A percentile compares a stretch with the other conserved stretches of the same genome.
phyloP scores from a whole-genome alignment of 192 early-diverging fungal species.

The Rhizophlyctis rosea region DNA sequence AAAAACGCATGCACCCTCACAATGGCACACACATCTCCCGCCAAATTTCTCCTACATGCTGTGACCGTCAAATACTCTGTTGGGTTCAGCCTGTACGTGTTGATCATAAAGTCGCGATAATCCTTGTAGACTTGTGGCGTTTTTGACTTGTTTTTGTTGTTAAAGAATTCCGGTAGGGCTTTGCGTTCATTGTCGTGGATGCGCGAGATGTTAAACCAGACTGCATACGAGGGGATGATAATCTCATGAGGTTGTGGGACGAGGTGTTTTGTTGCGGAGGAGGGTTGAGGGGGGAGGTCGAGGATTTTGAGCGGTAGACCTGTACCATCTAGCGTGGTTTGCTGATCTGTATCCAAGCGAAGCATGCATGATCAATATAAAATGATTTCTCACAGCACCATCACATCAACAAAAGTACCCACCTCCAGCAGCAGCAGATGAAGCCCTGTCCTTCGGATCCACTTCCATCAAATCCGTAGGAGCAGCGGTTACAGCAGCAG shows the following conservation, averaged over 20 bases:
- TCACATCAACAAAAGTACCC: too few species aligned
- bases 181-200: conserved; percentile 87
- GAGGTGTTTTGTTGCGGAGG: conserved; percentile 27
- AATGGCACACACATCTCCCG: conserved; percentile 98
- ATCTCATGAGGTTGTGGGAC: conserved; percentile 40
- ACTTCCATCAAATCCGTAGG: neutral
- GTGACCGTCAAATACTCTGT: conserved; percentile 97
- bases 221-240: conserved; percentile 79
- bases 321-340: conserved; percentile 16
- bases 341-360: too few species aligned
- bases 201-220: conserved; percentile 82
- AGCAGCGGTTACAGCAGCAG: neutral
- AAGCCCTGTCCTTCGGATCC: neutral
- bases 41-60: conserved; percentile 92
- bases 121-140: conserved; percentile 88
- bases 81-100: conserved; percentile 93
- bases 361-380: too few species aligned
- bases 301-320: conserved; percentile 20
- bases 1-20: conserved; percentile 97
- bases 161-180: conserved; percentile 96
- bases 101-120: conserved; percentile 97
- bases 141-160: conserved; percentile 86
- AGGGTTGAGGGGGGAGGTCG: conserved; percentile 15
- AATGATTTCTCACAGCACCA: too few species aligned
- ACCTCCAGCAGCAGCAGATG: neutral